Conservation (phyloP, 305 asterid species). For the Ruellia speciosa region DNA sequence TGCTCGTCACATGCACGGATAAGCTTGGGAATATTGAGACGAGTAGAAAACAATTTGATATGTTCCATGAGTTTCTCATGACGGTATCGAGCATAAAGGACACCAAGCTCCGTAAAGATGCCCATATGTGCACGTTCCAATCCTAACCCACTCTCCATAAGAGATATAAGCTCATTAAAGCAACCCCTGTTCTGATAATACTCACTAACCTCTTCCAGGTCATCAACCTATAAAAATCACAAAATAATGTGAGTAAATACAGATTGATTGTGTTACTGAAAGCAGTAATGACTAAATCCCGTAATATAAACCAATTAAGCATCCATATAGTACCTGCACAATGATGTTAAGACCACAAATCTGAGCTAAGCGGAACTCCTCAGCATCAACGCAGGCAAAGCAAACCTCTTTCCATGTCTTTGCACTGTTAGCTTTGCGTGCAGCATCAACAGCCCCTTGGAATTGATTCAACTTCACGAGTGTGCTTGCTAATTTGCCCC, state of each 20-base stretch:
- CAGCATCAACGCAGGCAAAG: constrained; percentile 99
- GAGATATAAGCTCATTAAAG: constrained; percentile 93
- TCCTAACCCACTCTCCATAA: constrained; percentile 99
- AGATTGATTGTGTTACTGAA: background rate
- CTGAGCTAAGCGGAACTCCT: constrained; percentile 99
- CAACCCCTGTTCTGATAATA: constrained; percentile 96
- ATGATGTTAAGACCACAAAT: constrained; percentile 98
- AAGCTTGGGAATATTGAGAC: constrained; percentile 94
- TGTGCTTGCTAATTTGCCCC: constrained; percentile 96
- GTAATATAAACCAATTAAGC: background rate
- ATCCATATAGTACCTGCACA: constrained; percentile 60
- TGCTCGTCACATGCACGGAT: constrained; percentile 99
- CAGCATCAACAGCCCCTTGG: constrained; percentile 99
- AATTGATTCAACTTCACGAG: constrained; percentile 86
- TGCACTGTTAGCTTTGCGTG: constrained; percentile 93
- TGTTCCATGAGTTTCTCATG: constrained; percentile 99
- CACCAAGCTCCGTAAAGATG: constrained; percentile 95
- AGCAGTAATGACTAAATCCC: background rate
- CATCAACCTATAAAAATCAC: constrained; percentile 68
- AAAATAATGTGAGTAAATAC: constrained; percentile 12
- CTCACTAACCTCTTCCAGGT: constrained; percentile 97
- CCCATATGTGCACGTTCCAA: constrained; percentile 99
- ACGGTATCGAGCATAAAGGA: constrained; percentile 95
- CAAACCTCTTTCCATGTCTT: constrained; percentile 99
- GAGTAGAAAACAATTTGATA: constrained; percentile 83